A percentile compares a stretch with the other conserved stretches of the same genome.
Conservation (phyloP, 441 rosid genomes). For the Mallotus repandus region DNA sequence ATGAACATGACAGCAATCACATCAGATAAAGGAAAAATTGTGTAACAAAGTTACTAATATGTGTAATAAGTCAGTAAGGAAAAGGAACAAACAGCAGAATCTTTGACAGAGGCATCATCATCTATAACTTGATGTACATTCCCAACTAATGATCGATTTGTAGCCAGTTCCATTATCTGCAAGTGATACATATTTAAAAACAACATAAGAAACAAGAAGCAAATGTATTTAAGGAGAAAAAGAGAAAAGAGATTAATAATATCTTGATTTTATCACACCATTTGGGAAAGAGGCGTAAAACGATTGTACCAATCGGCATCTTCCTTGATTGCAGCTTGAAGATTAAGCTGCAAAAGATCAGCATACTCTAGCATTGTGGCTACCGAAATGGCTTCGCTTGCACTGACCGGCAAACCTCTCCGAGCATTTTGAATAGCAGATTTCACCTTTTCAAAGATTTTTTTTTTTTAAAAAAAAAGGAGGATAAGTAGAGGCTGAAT, state of each 20-base stretch:
- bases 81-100: slow-evolving; percentile 72
- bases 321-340: slow-evolving; percentile 66
- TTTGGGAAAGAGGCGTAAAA: slow-evolving; percentile 71
- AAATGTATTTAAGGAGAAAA: not conserved
- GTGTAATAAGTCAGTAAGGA: not conserved
- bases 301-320: slow-evolving; percentile 63
- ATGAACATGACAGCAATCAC: slow-evolving; percentile 1
- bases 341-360: slow-evolving; percentile 59
- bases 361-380: slow-evolving; percentile 55
- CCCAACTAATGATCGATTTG: slow-evolving; percentile 53
- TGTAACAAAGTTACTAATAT: not conserved
- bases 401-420: slow-evolving; percentile 47
- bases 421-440: slow-evolving; percentile 51
- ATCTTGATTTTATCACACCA: slow-evolving; percentile 49
- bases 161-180: slow-evolving; percentile 62
- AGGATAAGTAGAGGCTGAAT: not conserved
- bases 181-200: slow-evolving; percentile 21
- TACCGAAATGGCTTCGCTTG: slow-evolving; percentile 66
- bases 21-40: not conserved
- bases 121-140: slow-evolving; percentile 64
- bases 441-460: slow-evolving; percentile 45
- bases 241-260: not conserved
- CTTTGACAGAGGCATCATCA: slow-evolving; percentile 76
- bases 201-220: slow-evolving; percentile 8
- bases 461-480: slow-evolving; percentile 18